Conservation (phyloP, 2,329 filamentous ascomycete species). For the Ambrosiella cleistominuta region DNA sequence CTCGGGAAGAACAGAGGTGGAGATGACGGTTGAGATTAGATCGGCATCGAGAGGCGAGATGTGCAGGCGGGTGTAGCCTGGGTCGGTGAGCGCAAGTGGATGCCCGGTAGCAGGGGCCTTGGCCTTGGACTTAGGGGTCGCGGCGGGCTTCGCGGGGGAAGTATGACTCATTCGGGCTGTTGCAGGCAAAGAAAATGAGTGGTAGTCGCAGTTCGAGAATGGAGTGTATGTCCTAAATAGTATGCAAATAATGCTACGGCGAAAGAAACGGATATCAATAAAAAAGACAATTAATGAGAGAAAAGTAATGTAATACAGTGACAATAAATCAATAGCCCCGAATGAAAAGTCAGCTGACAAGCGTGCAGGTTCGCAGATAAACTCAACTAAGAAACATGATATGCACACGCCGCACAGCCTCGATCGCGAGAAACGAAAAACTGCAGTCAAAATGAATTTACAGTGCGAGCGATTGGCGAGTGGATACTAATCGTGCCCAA, state of each 20-base stretch:
- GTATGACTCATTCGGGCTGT: constrained; percentile 1
- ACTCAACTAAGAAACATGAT: neutral
- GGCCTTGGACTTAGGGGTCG: constrained; percentile 7
- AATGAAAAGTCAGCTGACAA: too few relatives aligned
- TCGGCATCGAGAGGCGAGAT: constrained; percentile 71
- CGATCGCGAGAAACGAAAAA: neutral
- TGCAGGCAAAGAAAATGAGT: neutral
- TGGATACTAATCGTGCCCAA: neutral
- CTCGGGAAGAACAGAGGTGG: constrained; percentile 43
- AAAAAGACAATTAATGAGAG: too few relatives aligned
- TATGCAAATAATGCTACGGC: too few relatives aligned
- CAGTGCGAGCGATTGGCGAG: neutral
- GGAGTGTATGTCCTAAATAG: too few relatives aligned
- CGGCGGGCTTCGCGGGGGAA: constrained; percentile 3
- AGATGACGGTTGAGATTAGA: constrained; percentile 55
- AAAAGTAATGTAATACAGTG: too few relatives aligned
- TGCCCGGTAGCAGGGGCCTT: constrained; percentile 1
- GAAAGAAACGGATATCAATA: too few relatives aligned
- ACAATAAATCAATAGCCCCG: too few relatives aligned
- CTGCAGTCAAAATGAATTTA: neutral
- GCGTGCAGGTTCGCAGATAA: neutral
- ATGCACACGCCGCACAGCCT: neutral
- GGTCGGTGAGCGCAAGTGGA: constrained; percentile 5
- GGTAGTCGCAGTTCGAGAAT: too few relatives aligned
- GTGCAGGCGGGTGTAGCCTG: constrained; percentile 38